Evolutionary conservation across 2,329 filamentous ascomycete genomes (phyloP), one percentile per base, ranked within the genome.

Genomic region (Polytolypa hystricis): DNA sequence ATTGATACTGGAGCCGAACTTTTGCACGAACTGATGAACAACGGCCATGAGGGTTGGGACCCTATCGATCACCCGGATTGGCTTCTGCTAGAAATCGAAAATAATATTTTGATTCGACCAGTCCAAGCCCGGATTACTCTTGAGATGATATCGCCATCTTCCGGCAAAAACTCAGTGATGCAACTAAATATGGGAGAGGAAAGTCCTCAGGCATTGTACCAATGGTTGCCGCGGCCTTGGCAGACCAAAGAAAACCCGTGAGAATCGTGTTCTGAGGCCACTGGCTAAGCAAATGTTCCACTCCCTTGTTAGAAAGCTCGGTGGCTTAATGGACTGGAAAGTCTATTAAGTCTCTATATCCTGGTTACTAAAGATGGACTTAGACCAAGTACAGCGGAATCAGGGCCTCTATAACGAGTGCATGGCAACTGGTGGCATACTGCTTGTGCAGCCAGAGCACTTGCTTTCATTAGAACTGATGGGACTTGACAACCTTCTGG

Each of bases 161-260:
- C 48, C 0, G 47, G 44, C 0, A 26, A 47, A 1, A 80, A 76
- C 44, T 53, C 66, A 0, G 66, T 74, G 0, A 67, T 81, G 58
- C 74, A 81, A 46, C 53, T 82, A 2, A 79, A 79, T 43, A 82
- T 82, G 77, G 78, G 78, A 0, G 69, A 47, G 78, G 78, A 0
- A 82, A 82, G 44, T 74, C 74, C 0, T 78, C 77, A 0, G 71
- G 81, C 2, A 82, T 84, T 33, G 65, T 78, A 0, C 78, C 77
- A 0, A 75, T 79, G 30, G 69, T 78, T 0, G 70, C 72, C 0
- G 57, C 69, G 0, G 53, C 59, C 0, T 50, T 79, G 0, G 70
- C 71, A 0, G 59, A 79, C 28, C 58, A 60, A 0, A 47, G 53
- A 0, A 59, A 52, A 2, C 51, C 81, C 0, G 69, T 72, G 0